Evolutionary conservation across 2,329 filamentous ascomycete species (phyloP).

Genomic region (Trichoderma cornu-damae): DNA sequence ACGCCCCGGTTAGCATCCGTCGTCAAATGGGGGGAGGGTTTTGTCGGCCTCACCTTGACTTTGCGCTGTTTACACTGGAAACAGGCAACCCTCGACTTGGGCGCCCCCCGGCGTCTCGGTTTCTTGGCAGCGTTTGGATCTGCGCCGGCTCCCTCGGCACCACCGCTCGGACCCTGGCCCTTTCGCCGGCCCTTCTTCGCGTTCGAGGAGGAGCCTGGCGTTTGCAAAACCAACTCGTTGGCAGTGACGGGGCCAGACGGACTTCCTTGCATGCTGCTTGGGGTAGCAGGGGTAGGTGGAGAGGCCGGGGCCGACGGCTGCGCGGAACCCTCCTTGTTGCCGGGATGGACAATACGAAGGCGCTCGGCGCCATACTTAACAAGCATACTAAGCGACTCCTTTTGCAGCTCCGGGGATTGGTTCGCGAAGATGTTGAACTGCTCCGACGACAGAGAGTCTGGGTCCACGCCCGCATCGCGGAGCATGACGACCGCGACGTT

Average conservation of each 20-base stretch:
- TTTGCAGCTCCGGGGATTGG: constrained; percentile 52
- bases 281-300: constrained; percentile 22
- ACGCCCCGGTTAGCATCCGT: constrained; percentile 24
- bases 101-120: constrained; percentile 23
- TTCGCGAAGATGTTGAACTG: constrained; percentile 58
- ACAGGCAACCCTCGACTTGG: constrained; percentile 34
- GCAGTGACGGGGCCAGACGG: constrained; percentile 29
- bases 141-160: neutral
- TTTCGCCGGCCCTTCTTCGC: constrained; percentile 3
- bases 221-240: constrained; percentile 30
- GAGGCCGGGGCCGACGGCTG: constrained; percentile 28
- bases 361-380: constrained; percentile 53
- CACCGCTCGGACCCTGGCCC: neutral
- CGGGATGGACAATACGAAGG: constrained; percentile 52
- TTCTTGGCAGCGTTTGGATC: constrained; percentile 18
- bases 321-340: constrained; percentile 31
- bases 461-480: constrained; percentile 44
- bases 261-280: constrained; percentile 22
- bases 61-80: constrained; percentile 33
- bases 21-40: neutral
- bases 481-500: constrained; percentile 47
- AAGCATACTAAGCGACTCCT: constrained; percentile 52
- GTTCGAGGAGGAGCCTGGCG: constrained; percentile 20
- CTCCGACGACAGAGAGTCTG: constrained; percentile 46
- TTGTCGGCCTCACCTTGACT: constrained; percentile 35